Percentiles rank a stretch among this genome's conserved stretches.
phyloP scores from a whole-genome alignment of 1,284 basidiomycete genomes.

The Macrocystidia cucumis region DNA sequence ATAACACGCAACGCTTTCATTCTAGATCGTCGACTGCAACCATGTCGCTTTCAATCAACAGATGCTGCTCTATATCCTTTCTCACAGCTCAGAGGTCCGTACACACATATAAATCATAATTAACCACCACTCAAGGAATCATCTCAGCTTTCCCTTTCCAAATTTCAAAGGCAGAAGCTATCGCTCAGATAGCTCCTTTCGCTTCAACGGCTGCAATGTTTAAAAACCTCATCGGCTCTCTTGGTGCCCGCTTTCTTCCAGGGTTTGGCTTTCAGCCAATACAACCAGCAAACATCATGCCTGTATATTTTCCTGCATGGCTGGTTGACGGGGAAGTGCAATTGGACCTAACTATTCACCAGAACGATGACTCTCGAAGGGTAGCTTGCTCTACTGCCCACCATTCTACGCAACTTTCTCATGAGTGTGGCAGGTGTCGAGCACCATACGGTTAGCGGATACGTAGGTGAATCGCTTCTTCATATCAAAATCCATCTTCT shows the following conservation, averaged over 20 bases:
- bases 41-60: not conserved
- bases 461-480: too few relatives aligned
- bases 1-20: not conserved
- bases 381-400: not conserved
- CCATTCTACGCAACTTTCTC: not conserved
- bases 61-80: not conserved
- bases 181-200: slow-evolving; percentile 17
- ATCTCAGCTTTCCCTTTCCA: slow-evolving; percentile 24
- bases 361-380: not conserved
- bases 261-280: slow-evolving; percentile 19
- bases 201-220: slow-evolving; percentile 16
- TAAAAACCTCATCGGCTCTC: slow-evolving; percentile 14
- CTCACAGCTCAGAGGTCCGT: slow-evolving; percentile 20
- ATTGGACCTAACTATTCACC: slow-evolving; percentile 12
- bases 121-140: not conserved
- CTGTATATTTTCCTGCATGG: slow-evolving; percentile 59
- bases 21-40: not conserved
- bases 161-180: slow-evolving; percentile 21
- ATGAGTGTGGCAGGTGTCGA: too few relatives aligned
- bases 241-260: slow-evolving; percentile 18
- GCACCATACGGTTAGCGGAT: too few relatives aligned
- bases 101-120: not conserved
- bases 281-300: slow-evolving; percentile 23
- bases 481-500: not conserved
- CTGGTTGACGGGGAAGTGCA: slow-evolving; percentile 45